Evolutionary conservation across 208 protist species (phyloP), one percentile per base, ranked within the genome.

Genomic region (Trypanosomatidae sp.): DNA sequence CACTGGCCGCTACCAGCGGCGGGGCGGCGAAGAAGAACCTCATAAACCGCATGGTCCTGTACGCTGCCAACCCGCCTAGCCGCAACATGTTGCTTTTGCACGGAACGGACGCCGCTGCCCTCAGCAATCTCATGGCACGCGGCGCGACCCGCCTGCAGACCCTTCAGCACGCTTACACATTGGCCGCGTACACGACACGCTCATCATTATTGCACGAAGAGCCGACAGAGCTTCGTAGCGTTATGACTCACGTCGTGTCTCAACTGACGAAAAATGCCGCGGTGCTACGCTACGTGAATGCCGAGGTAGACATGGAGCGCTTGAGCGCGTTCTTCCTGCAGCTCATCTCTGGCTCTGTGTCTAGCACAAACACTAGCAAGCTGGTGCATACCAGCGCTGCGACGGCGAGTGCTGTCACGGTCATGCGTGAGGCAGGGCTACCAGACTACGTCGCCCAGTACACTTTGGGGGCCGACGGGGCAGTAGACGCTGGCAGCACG

Each of bases 1-100:
- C 52, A 59, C 66, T 82, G 43, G 78, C 68, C 7, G 68, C 53
- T 15, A 25, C 65, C 17, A 62, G 67, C 62, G 62, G 79, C 49
- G 60, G 64, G 7, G 60, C 69, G 2, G 62, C 58, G 5, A 82
- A 76, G 71, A 95, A 92, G 79, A 87, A 71, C 70, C 71, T 95
- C 28, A 87, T 77, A 6, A 89, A 91, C 70, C 86, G 86, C 44
- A 73, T 95, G 56, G 71, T 89, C 39, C 77, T 93, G 2, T 95
- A 95, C 76, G 73, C 88, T 41, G 80, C 87, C n/a, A 87, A 88
- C 39, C 91, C 91, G n/a, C 86, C 83, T 17, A 93, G 91, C 62
- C 85, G 91, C 69, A 95, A 95, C 79, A 73, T 73, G 15, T 76
- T 95, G 33, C 39, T 91, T 4, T 43, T 95, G 44, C 79, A 90